Base-by-base conservation (phyloP, 1,284 basidiomycete genomes). In the Ganoderma lucidum region DNA sequence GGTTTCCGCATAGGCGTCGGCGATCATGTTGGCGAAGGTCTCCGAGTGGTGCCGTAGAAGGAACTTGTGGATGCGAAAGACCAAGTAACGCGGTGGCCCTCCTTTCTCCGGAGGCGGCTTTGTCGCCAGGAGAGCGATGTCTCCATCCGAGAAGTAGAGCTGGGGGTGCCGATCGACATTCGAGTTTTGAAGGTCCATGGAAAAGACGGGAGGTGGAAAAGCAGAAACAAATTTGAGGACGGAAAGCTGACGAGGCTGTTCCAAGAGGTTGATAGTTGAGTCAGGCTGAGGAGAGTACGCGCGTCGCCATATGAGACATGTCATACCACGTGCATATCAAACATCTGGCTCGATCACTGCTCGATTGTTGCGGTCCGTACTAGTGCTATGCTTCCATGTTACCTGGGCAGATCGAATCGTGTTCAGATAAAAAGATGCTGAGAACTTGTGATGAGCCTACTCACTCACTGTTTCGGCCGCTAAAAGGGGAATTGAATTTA, bases 11-110 rank as follows among this genome's bases (percentile, higher is more conserved):
- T 30, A 19, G 17, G 88, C 88, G 14, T 92, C 78, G 5, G 87
- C 84, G 76, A 92, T 89, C 84, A 93, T 84, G 75, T 92, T 90
- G 48, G 83, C 83, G 73, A 93, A 92, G 71, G 88, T 86, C 17
- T 82, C 78, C 2, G 90, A 92, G 76, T 90, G 90, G 5, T 90
- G 85, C 39, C 87, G 82, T 9, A 93, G 82, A 71, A 90, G 82
- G 14, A 88, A 89, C 75, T 87, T 88, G 79, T 93, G 91, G 0
- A 93, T 89, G 58, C 87, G 86, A 79, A 92, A 93, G 30, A 91
- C 78, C 17, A 64, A 64, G 10, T 59, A 65, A 3, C 19, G 55
- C 28, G 28, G 6, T 6, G 14, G 30, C 2, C 51, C 64, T 14
- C 62, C 56, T 23, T 58, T 19, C 10, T n/a, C 19, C 71, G 89